Percentiles rank a stretch among this genome's conserved stretches.
Conservation (phyloP, 2,329 filamentous ascomycete genomes). For the Colletotrichum magnum region DNA sequence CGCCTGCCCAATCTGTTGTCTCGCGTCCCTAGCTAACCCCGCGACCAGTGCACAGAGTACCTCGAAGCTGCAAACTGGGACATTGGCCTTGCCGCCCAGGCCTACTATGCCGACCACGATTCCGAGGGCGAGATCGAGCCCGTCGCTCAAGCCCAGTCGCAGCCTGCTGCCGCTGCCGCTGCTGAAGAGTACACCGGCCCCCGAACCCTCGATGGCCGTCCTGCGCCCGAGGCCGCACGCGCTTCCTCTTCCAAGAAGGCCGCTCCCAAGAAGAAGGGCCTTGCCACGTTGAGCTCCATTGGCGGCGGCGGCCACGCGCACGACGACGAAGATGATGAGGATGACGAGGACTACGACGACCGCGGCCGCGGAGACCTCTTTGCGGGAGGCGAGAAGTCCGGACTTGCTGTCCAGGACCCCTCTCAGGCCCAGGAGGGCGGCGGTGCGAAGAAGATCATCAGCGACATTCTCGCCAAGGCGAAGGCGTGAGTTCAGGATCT, state of each 20-base stretch:
- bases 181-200: conserved; percentile 70
- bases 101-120: conserved; percentile 73
- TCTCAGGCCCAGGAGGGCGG: conserved; percentile 57
- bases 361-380: conserved; percentile 79
- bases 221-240: conserved; percentile 58
- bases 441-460: conserved; percentile 69
- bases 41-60: conserved; percentile 75
- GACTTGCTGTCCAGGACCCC: conserved; percentile 77
- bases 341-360: conserved; percentile 69
- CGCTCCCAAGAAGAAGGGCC: conserved; percentile 69
- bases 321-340: conserved; percentile 72
- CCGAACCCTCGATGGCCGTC: conserved; percentile 74
- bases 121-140: conserved; percentile 61
- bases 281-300: conserved; percentile 72
- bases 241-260: conserved; percentile 54
- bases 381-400: conserved; percentile 88
- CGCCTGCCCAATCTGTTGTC: neutral
- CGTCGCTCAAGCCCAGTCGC: conserved; percentile 45
- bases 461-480: conserved; percentile 75
- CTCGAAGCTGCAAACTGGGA: conserved; percentile 78
- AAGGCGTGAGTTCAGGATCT: conserved; percentile 63
- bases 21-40: conserved; percentile 21
- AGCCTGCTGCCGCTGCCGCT: conserved; percentile 42
- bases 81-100: conserved; percentile 71
- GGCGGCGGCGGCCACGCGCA: conserved; percentile 65